Conservation (phyloP, 169 alveolate genomes). For the Plasmodium vivax region DNA sequence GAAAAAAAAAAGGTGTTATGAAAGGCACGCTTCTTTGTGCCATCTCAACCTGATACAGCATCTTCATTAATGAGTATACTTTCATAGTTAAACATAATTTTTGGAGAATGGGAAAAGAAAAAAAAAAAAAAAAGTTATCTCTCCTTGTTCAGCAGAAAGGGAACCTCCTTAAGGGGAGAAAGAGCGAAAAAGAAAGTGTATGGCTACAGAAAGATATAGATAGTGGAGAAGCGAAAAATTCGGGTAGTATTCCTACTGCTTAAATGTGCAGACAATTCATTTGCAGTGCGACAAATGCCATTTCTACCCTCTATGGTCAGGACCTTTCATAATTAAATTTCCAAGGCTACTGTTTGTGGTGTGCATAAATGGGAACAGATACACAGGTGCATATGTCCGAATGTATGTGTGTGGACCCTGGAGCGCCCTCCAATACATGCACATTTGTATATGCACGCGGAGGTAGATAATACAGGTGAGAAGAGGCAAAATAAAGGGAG, state of each 20-base stretch:
- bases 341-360: background rate
- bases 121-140: background rate
- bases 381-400: background rate
- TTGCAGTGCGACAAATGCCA: background rate
- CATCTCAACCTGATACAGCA: conserved; percentile 36
- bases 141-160: background rate
- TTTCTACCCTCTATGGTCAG: background rate
- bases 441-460: background rate
- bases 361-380: conserved; percentile 7
- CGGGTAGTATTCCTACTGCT: background rate
- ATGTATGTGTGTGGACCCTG: background rate
- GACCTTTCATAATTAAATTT: background rate
- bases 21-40: background rate
- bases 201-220: background rate
- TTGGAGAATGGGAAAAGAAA: conserved; percentile 8
- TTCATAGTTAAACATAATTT: conserved; percentile 73
- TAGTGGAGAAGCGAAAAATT: background rate
- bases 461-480: background rate
- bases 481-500: background rate
- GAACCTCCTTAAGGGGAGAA: background rate
- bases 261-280: conserved; percentile 2
- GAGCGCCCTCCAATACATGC: background rate
- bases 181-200: background rate
- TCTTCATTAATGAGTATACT: conserved; percentile 69
- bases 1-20: conserved; percentile 10